Evolutionary conservation across 2,329 filamentous ascomycete genomes (phyloP).

Genomic region (Phoma herbarum): DNA sequence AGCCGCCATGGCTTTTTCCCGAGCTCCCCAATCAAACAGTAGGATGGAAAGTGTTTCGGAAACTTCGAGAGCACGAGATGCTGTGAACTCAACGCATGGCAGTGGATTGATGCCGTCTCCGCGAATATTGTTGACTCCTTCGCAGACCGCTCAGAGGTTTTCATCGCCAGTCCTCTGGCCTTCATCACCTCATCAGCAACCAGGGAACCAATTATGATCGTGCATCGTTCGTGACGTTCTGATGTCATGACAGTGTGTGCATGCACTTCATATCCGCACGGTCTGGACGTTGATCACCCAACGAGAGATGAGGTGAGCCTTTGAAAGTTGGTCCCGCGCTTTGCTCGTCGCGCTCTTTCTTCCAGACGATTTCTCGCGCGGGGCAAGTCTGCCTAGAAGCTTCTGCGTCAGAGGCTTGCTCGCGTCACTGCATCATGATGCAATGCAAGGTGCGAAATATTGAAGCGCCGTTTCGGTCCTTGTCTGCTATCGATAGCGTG

Average conservation of each 20-base stretch:
- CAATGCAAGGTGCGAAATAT: constrained; percentile 25
- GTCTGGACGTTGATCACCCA: neutral
- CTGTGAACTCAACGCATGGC: constrained; percentile 1
- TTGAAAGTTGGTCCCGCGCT: neutral
- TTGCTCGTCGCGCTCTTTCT: neutral
- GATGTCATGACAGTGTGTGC: neutral
- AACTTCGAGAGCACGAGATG: constrained; percentile 3
- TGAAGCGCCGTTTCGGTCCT: constrained; percentile 28
- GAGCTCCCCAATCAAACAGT: constrained; percentile 9
- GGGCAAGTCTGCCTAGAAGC: neutral
- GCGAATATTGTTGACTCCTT: constrained; percentile 1
- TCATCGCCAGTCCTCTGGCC: neutral
- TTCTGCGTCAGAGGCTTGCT: neutral
- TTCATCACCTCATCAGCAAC: neutral
- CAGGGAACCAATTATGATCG: neutral
- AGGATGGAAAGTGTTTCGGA: neutral
- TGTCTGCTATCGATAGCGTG: constrained; percentile 33
- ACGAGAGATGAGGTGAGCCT: neutral
- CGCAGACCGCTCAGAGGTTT: neutral
- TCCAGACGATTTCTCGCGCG: neutral
- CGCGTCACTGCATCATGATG: constrained; percentile 20
- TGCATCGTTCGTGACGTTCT: constrained; percentile 5
- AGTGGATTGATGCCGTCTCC: constrained; percentile 6
- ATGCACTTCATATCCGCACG: neutral
- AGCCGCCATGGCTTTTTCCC: constrained; percentile 4